Evolutionary conservation across 1,139 yeast genomes (phyloP).

Genomic region (Candida sojae): DNA sequence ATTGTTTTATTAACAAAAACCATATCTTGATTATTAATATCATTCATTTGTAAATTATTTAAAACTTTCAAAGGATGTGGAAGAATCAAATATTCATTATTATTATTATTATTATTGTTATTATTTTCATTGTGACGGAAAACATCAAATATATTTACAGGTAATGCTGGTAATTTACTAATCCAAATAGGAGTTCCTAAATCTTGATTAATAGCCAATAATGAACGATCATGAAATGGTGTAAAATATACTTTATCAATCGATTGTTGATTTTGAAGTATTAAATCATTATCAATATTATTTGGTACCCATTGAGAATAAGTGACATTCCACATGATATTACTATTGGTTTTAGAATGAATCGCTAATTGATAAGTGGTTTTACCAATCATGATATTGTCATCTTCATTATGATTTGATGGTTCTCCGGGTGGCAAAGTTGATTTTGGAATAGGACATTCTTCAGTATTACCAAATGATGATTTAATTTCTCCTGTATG

Average conservation of each 20-base stretch:
- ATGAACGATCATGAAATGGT: constrained; percentile 77
- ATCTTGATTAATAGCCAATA: constrained; percentile 65
- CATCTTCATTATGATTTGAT: constrained; percentile 16
- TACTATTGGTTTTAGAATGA: constrained; percentile 56
- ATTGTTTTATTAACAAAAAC: constrained; percentile 69
- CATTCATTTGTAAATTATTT: constrained; percentile 34
- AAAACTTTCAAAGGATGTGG: constrained; percentile 66
- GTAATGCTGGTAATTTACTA: constrained; percentile 62
- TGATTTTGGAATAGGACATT: constrained; percentile 33
- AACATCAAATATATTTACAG: constrained; percentile 74
- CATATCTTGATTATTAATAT: constrained; percentile 32
- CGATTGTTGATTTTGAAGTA: constrained; percentile 49
- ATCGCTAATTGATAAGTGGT: constrained; percentile 49
- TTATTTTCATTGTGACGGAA: constrained; percentile 35
- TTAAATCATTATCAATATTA: constrained; percentile 74
- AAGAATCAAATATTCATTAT: constrained; percentile 44
- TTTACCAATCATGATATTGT: constrained; percentile 50
- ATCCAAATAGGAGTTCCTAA: constrained; percentile 81
- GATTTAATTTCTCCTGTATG: constrained; percentile 75
- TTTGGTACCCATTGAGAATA: constrained; percentile 94
- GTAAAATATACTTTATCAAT: constrained; percentile 77
- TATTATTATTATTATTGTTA: constrained; percentile 9
- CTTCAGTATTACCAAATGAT: constrained; percentile 57
- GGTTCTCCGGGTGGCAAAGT: constrained; percentile 17
- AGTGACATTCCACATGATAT: constrained; percentile 81